Base-by-base conservation (phyloP, 2,329 filamentous ascomycete species). In the Aspergillus neotritici region DNA sequence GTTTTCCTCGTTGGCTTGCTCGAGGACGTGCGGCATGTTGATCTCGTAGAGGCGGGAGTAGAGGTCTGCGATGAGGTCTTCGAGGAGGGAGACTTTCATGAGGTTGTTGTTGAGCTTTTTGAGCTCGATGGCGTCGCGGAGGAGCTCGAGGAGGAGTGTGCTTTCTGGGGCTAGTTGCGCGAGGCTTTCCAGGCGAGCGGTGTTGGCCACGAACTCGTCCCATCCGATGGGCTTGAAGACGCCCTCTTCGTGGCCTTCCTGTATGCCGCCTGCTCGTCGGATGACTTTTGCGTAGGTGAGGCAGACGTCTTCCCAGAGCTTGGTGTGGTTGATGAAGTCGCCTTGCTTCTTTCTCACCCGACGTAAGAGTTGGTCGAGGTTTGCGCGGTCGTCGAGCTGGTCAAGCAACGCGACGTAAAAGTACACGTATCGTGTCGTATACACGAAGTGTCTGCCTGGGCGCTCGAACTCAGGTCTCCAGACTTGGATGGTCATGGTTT, bases 391-490 rank as follows among this genome's bases (percentile, higher is more conserved):
- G 41, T 82, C 79, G 51, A 90, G 77, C 39, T 87, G 78, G 33
- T 84, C 79, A 5, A 95, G 73, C 6, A 95, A 72, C 42, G 78
- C 75, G 10, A 87, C 80, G 65, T 94, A 87, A 59, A 93, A 93
- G 13, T 82, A 81, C 1, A 88, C 84, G 58, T 96, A 96, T 50
- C 86, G 83, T 37, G 87, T 82, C 0, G 88, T 95, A 62, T 93
- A 96, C 31, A 95, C 88, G 58, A 94, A 93, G 63, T 96, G 90
- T 13, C 90, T 80, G 0, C 90, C 90, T 0, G 88, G 75, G 15
- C 83, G 74, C 62, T 96, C 90, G 36, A 86, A 82, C 52, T 95
- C 90, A 31, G 90, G 93, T 55, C 90, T 91, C 90, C 90, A 96
- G 4, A 96, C 88, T 59, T 94, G 91, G 64, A 95, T 83, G 1